Conservation (phyloP, 2,329 filamentous ascomycete species). For the Alternaria triticimaculans region DNA sequence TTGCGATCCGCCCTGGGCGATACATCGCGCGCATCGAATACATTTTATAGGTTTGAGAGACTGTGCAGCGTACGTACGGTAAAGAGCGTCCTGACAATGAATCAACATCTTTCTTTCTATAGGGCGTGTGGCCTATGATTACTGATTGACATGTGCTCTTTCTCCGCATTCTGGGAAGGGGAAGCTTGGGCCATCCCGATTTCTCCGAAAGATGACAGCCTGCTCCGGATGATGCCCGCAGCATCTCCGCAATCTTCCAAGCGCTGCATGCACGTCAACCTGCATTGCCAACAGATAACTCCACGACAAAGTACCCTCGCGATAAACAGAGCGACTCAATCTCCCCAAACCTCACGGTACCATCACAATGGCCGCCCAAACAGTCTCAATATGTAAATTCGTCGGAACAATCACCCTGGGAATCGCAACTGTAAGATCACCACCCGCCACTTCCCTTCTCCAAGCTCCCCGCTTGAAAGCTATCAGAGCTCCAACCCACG, state of each 20-base stretch:
- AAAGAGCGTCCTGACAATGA: not conserved
- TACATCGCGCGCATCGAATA: not conserved
- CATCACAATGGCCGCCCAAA: constrained; percentile 65
- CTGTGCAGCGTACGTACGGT: not conserved
- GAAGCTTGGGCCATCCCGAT: constrained; percentile 1
- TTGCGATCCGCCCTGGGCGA: not conserved
- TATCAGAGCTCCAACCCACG: not conserved
- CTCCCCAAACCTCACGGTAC: not conserved
- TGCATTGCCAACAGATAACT: constrained; percentile 9
- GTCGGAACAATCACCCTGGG: constrained; percentile 90
- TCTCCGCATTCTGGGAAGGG: constrained; percentile 3
- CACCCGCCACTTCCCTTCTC: constrained; percentile 20
- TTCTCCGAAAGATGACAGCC: not conserved
- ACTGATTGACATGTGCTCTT: not conserved
- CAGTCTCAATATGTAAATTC: constrained; percentile 84
- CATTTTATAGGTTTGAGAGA: not conserved
- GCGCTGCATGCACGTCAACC: constrained; percentile 25
- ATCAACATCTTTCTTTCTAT: not conserved
- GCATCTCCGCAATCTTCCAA: constrained; percentile 25
- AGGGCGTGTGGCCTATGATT: not conserved
- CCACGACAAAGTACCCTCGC: not conserved
- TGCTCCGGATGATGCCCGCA: constrained; percentile 7
- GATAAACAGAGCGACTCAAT: not conserved
- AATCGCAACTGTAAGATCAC: constrained; percentile 76
- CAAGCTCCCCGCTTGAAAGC: constrained; percentile 8